phyloP scores from a whole-genome alignment of 441 rosid genomes.

The Populus hybrid region DNA sequence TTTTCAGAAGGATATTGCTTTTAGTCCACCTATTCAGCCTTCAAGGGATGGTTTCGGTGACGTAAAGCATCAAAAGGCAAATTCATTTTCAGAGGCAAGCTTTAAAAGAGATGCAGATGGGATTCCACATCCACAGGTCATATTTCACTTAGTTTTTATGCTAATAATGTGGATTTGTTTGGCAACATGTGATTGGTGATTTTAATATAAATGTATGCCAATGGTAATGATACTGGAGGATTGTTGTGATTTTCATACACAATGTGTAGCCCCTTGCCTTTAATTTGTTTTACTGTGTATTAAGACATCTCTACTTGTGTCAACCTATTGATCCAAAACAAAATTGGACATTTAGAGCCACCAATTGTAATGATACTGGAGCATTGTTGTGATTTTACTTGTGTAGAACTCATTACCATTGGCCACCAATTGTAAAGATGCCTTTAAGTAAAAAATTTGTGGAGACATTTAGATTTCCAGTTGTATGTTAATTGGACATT shows the following conservation, averaged over 20 bases:
- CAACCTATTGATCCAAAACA: background rate
- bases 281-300: background rate
- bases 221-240: background rate
- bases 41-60: slow-evolving; percentile 42
- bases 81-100: slow-evolving; percentile 41
- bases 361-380: too few species aligned
- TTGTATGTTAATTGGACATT: background rate
- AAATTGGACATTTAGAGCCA: background rate
- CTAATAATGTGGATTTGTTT: background rate
- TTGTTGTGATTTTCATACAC: background rate
- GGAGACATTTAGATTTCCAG: too few species aligned
- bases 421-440: too few species aligned
- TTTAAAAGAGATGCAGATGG: slow-evolving; percentile 41
- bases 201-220: background rate
- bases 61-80: slow-evolving; percentile 24
- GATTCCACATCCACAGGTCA: slow-evolving; percentile 58
- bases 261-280: background rate
- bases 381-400: too few species aligned
- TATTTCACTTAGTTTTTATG: slow-evolving; percentile 14
- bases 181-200: background rate
- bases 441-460: too few species aligned
- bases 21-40: slow-evolving; percentile 58
- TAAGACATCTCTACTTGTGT: background rate
- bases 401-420: too few species aligned
- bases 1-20: slow-evolving; percentile 53